Evolutionary conservation across 768 basidiomycete genomes (phyloP), one percentile per base, ranked within the genome.

Genomic region (Leccinum variicolor): DNA sequence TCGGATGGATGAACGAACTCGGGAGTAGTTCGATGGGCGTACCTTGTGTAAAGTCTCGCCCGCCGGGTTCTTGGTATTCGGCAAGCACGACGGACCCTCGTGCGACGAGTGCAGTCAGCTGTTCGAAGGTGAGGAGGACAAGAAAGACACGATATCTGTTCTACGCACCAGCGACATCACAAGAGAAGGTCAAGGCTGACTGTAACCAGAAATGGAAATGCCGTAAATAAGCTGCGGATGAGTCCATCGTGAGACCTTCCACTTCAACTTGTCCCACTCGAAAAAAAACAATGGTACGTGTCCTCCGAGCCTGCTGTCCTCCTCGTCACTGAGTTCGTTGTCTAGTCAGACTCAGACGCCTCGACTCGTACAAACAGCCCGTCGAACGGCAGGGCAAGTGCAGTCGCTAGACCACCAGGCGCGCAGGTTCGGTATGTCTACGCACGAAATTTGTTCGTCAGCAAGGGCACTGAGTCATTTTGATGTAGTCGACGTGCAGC

Each of bases 1-100:
- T 28, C 26, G 56, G n/a, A 25, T 29, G 23, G 23, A 50, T 58
- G 46, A 39, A 25, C 28, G 52, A 53, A 50, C 45, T 17, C 36
- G 29, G 43, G 25, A 34, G 26, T 6, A 33, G 17, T 41, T 48
- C 31, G 41, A 52, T n/a, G 33, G 17, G 64, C 78, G 41, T 64
- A 87, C 94, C 94, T 82, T 92, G 88, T 47, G 92, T 92, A 77
- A 96, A 94, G 73, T 95, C 87, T 53, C 88, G 84, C 59, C 87
- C 80, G 48, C 88, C 90, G 0, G 71, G 65, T 9, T 82, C 83
- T 64, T 89, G 85, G 71, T 93, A 87, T 67, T 95, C 93, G 17
- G 91, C 93, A n/a, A 97, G 81, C 61, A 98, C 87, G 17, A 82
- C 85, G 10, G 86, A 63, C 1, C 86, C 92, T 67, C 84, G 80